A percentile compares a stretch with the other conserved stretches of the same genome.
Evolutionary conservation across 192 early-diverging fungal species (phyloP).

Genomic region (Pilobolus umbonatus): DNA sequence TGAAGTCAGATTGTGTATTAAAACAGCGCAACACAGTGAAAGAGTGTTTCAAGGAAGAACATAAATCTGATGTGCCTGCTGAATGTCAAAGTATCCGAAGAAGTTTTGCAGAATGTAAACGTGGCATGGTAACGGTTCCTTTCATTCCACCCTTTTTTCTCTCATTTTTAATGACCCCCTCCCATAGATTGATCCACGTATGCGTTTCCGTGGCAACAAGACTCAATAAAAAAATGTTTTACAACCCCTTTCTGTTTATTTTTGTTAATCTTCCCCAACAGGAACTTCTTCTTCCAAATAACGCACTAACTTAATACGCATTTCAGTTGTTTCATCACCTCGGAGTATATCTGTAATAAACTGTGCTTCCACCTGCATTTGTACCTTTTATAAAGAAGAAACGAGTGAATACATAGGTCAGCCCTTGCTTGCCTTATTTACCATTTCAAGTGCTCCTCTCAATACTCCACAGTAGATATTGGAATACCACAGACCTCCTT

Average conservation of each 20-base stretch:
- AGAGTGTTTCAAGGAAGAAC: conserved; percentile 50
- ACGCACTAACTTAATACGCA: conserved; percentile 84
- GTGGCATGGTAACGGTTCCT: conserved; percentile 40
- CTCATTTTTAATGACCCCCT: neutral
- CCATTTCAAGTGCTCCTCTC: conserved; percentile 95
- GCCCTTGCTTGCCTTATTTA: conserved; percentile 33
- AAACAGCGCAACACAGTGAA: conserved; percentile 40
- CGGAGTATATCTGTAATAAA: conserved; percentile 82
- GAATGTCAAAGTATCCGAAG: conserved; percentile 50
- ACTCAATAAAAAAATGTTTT: conserved; percentile 24
- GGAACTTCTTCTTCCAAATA: conserved; percentile 96
- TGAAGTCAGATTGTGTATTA: conserved; percentile 52
- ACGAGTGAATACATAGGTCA: conserved; percentile 10
- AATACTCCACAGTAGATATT: conserved; percentile 94
- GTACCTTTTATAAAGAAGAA: conserved; percentile 40
- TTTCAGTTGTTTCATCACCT: conserved; percentile 88
- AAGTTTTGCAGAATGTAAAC: conserved; percentile 53
- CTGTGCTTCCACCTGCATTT: conserved; percentile 83
- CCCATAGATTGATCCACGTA: conserved; percentile 46
- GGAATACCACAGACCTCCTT: conserved; percentile 90
- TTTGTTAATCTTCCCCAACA: conserved; percentile 72
- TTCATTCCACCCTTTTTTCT: neutral
- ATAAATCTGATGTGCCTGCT: conserved; percentile 42
- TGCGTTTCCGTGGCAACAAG: conserved; percentile 48
- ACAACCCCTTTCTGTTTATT: too few relatives aligned